Conservation (phyloP, 352 stramenopile genomes). For the Phytophthora cactorum region DNA sequence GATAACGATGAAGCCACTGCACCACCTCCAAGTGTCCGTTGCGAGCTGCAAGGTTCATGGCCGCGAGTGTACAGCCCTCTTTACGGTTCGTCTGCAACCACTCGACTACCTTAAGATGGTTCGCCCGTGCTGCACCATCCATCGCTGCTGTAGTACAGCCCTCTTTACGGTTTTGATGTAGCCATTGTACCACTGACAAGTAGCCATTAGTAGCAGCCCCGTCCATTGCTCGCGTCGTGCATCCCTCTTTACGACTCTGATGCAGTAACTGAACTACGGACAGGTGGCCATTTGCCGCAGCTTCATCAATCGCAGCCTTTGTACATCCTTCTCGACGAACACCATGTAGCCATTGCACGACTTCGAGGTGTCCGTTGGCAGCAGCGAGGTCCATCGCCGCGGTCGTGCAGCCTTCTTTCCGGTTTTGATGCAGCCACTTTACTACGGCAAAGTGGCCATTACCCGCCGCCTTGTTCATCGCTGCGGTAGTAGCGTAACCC, state of each 20-base stretch:
- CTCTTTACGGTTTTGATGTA: slow-evolving; percentile 34
- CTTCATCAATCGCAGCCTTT: slow-evolving; percentile 37
- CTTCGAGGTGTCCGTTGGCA: slow-evolving; percentile 28
- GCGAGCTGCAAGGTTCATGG: slow-evolving; percentile 39
- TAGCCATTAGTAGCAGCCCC: slow-evolving; percentile 32
- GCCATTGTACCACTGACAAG: slow-evolving; percentile 34
- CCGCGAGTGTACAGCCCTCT: slow-evolving; percentile 32
- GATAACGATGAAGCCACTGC: slow-evolving; percentile 34
- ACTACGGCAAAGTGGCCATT: slow-evolving; percentile 37
- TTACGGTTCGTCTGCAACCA: slow-evolving; percentile 28
- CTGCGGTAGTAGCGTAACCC: slow-evolving; percentile 22
- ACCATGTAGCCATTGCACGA: slow-evolving; percentile 38
- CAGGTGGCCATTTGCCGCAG: slow-evolving; percentile 30
- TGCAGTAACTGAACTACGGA: slow-evolving; percentile 35
- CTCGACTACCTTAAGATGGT: slow-evolving; percentile 26
- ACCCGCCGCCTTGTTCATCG: slow-evolving; percentile 38
- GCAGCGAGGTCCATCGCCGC: slow-evolving; percentile 36
- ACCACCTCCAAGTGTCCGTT: slow-evolving; percentile 40
- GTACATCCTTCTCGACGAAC: slow-evolving; percentile 35
- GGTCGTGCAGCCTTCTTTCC: slow-evolving; percentile 36
- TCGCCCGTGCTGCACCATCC: slow-evolving; percentile 18
- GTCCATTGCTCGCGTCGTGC: slow-evolving; percentile 36
- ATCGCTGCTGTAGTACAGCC: slow-evolving; percentile 37
- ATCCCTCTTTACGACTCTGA: slow-evolving; percentile 35
- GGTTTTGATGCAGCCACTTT: slow-evolving; percentile 37